Evolutionary conservation across 1,284 basidiomycete genomes (phyloP), one percentile per base, ranked within the genome.

Genomic region (Phlebopus sp.): DNA sequence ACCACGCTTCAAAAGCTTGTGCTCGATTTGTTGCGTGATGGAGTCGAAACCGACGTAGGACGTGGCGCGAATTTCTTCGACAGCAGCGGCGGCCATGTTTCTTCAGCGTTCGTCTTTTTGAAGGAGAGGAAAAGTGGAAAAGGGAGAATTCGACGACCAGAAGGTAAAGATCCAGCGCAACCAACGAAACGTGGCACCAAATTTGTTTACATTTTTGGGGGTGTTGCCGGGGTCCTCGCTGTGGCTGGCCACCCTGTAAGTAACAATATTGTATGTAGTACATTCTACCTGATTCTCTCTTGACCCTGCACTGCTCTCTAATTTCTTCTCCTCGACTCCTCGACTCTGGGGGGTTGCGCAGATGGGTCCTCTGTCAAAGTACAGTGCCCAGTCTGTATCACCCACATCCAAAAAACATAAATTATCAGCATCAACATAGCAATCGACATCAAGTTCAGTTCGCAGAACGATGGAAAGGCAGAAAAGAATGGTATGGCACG

Each of bases 1-100:
- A 53, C 95, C 96, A 58, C 96, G 87, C 77, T 98, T 98, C 74
- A 99, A 83, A 60, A 98, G 86, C 82, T 98, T 99, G 78, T 94
- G 90, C 79, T 99, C 96, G 66, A 99, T 97, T 74, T 98, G 96
- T 67, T 87, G 84, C 46, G 96, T 97, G 73, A 98, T 96, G 58
- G 87, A 87, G 78, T 95, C 92, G 74, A 95, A 95, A 68, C 92
- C 92, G 69, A 95, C 92, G 68, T 95, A 94, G 44, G 89, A 84
- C 53, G 87, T 77, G 42, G 92, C 91, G 57, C 85, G 83, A 58
- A 94, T 92, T 75, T 93, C 92, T 66, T 91, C 86, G 18, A 64
- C 63, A 55, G 63, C 54, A 49, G 63, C 68, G 2, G 64, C 42
- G 51, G 78, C 69, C 75, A 79, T 79, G 51, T 55, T 15, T 42